phyloP scores from a whole-genome alignment of 129 eudicot species.

The Artemisia argyi region DNA sequence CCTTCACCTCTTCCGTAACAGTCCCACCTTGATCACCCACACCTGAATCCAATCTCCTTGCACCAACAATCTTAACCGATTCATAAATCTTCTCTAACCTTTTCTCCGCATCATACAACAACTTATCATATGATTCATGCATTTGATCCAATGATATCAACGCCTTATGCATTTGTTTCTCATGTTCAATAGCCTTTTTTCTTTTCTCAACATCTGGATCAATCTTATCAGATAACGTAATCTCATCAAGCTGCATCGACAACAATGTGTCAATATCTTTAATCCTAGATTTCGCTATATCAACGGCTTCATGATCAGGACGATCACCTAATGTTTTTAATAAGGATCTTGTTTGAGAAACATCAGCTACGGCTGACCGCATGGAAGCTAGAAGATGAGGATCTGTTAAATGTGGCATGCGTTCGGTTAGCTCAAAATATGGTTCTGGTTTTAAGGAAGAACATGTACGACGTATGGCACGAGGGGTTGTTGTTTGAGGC shows the following conservation, averaged over 20 bases:
- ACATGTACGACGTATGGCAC: neutral
- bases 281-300: slow-evolving; percentile 50
- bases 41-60: neutral
- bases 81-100: slow-evolving; percentile 80
- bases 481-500: slow-evolving; percentile 32
- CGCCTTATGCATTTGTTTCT: slow-evolving; percentile 55
- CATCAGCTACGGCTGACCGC: slow-evolving; percentile 72
- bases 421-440: slow-evolving; percentile 60
- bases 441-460: slow-evolving; percentile 39
- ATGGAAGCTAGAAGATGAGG: slow-evolving; percentile 61
- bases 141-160: slow-evolving; percentile 69
- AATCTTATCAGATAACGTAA: slow-evolving; percentile 34
- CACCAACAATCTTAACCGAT: slow-evolving; percentile 46
- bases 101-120: slow-evolving; percentile 75
- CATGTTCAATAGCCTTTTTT: slow-evolving; percentile 46
- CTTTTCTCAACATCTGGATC: slow-evolving; percentile 37
- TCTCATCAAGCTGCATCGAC: slow-evolving; percentile 51
- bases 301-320: slow-evolving; percentile 86
- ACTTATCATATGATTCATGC: slow-evolving; percentile 71
- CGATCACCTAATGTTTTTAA: slow-evolving; percentile 65
- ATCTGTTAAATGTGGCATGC: slow-evolving; percentile 77
- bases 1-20: slow-evolving; percentile 49
- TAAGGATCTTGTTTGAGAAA: slow-evolving; percentile 67
- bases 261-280: slow-evolving; percentile 53
- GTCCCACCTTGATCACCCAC: neutral